Conservation (phyloP, 495 filamentous ascomycete species). For the Acidiella bohemica region DNA sequence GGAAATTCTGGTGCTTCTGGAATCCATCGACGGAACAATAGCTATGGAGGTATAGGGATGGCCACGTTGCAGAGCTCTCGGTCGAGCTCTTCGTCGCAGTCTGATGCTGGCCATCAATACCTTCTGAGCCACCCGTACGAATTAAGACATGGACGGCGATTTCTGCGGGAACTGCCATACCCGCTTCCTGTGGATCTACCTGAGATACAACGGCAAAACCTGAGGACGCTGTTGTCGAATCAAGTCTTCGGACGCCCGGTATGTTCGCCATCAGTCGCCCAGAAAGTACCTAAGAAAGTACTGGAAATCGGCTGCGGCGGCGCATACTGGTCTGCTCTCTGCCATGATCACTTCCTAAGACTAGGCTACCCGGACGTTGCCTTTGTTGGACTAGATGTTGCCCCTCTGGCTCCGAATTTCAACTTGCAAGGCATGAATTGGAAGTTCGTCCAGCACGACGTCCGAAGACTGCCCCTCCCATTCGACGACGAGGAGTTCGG, state of each 20-base stretch:
- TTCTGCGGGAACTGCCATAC: constrained; percentile 68
- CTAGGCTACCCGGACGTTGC: constrained; percentile 38
- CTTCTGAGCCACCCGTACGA: constrained; percentile 39
- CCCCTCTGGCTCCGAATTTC: constrained; percentile 59
- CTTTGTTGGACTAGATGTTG: constrained; percentile 78
- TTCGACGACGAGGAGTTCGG: constrained; percentile 79
- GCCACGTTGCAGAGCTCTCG: neutral
- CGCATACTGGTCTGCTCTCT: constrained; percentile 78
- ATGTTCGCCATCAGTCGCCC: constrained; percentile 51
- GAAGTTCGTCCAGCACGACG: constrained; percentile 77
- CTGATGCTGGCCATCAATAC: constrained; percentile 2
- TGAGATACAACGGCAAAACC: constrained; percentile 75
- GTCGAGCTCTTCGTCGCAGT: constrained; percentile 13
- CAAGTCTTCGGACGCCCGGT: constrained; percentile 69
- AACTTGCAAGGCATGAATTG: constrained; percentile 65
- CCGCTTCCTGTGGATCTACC: constrained; percentile 77
- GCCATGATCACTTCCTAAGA: constrained; percentile 58
- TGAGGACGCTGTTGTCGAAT: constrained; percentile 68
- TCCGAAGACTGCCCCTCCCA: constrained; percentile 60
- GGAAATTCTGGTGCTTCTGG: neutral
- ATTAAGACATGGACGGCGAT: constrained; percentile 62
- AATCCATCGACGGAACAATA: neutral
- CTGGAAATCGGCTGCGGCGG: constrained; percentile 83
- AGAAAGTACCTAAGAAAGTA: constrained; percentile 58
- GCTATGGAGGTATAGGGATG: constrained; percentile 13